These are phyloP conservation scores for Irpex sp. DNA, from an alignment of 1,284 basidiomycete genomes.

Conservation along the genomic window DNA sequence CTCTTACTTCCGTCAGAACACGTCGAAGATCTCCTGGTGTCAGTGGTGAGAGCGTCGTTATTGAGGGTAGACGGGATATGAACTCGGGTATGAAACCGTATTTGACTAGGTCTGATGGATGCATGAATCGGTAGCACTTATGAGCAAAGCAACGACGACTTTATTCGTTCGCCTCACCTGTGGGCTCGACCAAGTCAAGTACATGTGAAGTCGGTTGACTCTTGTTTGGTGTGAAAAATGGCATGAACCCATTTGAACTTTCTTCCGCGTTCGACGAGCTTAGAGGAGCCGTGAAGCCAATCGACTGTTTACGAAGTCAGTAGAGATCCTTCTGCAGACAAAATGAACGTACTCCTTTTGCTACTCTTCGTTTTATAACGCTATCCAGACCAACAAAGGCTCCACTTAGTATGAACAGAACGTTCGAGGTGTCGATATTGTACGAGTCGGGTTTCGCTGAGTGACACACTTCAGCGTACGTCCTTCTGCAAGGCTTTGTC, in stretches of 20 bases:
- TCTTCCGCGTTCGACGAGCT: slow-evolving; percentile 37
- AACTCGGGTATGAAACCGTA: slow-evolving; percentile 90
- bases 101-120: slow-evolving; percentile 4
- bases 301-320: slow-evolving; percentile 53
- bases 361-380: slow-evolving; percentile 73
- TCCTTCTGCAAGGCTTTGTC: neutral
- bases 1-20: slow-evolving; percentile 88
- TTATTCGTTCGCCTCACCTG: slow-evolving; percentile 36
- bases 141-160: neutral
- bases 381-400: slow-evolving; percentile 92
- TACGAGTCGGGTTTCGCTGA: slow-evolving; percentile 66
- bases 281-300: slow-evolving; percentile 81
- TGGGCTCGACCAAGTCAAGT: slow-evolving; percentile 66
- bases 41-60: slow-evolving; percentile 80
- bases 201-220: slow-evolving; percentile 40
- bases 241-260: slow-evolving; percentile 33
- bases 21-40: slow-evolving; percentile 75
- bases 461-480: neutral
- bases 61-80: slow-evolving; percentile 84
- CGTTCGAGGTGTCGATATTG: slow-evolving; percentile 83
- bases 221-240: slow-evolving; percentile 75
- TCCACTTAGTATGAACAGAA: slow-evolving; percentile 89
- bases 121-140: neutral
- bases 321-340: neutral
- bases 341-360: slow-evolving; percentile 68